Base-by-base conservation (phyloP, 177 flowering plant genomes). In the Tripterygium wilfordii region DNA sequence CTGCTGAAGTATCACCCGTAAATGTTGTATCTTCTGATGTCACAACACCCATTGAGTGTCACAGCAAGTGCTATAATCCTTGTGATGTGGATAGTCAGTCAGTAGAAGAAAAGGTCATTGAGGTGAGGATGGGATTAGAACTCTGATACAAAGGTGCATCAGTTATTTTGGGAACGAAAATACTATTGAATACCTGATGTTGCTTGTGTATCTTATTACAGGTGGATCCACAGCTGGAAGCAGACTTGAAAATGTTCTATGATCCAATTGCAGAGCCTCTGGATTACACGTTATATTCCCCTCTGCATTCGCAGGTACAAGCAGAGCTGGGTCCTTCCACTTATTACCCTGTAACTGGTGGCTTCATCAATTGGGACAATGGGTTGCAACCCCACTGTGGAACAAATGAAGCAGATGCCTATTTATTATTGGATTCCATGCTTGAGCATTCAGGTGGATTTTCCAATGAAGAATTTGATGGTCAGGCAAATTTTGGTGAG, bases 391-490 rank as follows among this genome's bases (percentile, higher is more conserved):
- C 56, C 48, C 74, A 70, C 42, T 50, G 60, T 56, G 69, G 65
- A 18, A 60, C 62, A 22, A 63, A 63, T 54, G 78, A 68, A 19
- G 22, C 62, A 25, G 75, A 70, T 45, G 39, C 68, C 6, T 16
- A 57, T 6, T 69, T 71, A 12, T 68, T 76, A 57, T 52, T 84
- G 54, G 55, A 73, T 44, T 50, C 66, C 10, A 28, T 68, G 23
- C 29, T 75, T 3, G 57, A 47, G n/a, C 44, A 29, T 22, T 4
- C 51, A 8, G 70, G 36, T 6, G 59, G 56, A 9, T 24, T 14
- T 25, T 52, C 52, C 1, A 19, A 37, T 44, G 63, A 66, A 39
- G 66, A 39, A 17, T 46, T 60, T 0, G 48, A 20, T 17, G 27
- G 47, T 44, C 38, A 33, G 44, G 39, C 52, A 23, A 10, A 27